A percentile compares a stretch with the other conserved stretches of the same genome.
These are phyloP conservation scores for Aspergillus kassunensis DNA, from an alignment of 495 filamentous ascomycete species.

Conservation along the genomic window DNA sequence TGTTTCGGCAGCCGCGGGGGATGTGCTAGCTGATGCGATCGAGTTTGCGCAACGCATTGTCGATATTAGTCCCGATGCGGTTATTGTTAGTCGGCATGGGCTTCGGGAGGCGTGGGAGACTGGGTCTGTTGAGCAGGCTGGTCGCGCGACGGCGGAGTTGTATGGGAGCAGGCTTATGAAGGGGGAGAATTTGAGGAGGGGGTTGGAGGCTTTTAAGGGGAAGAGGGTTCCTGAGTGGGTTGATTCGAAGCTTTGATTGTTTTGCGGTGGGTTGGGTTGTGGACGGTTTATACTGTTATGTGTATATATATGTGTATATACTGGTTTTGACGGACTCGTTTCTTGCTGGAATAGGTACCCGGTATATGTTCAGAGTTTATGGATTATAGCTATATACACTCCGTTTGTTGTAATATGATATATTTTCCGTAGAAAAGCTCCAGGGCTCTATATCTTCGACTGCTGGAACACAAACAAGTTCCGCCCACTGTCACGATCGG, in stretches of 20 bases:
- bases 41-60: slow-evolving; percentile 22
- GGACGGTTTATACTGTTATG: slow-evolving; percentile 19
- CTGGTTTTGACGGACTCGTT: no score
- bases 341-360: no score
- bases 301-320: slow-evolving; percentile 23
- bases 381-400: no score
- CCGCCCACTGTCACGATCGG: slow-evolving; percentile 22
- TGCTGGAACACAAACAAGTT: slow-evolving; percentile 39
- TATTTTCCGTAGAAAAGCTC: no score
- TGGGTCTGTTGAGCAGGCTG: slow-evolving; percentile 56
- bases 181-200: slow-evolving; percentile 73
- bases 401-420: no score
- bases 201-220: slow-evolving; percentile 69
- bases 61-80: slow-evolving; percentile 57
- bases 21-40: slow-evolving; percentile 32
- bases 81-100: slow-evolving; percentile 62
- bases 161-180: slow-evolving; percentile 51
- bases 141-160: slow-evolving; percentile 48
- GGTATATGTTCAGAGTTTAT: no score
- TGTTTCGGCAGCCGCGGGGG: slow-evolving; percentile 49
- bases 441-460: slow-evolving; percentile 13
- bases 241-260: slow-evolving; percentile 12
- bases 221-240: slow-evolving; percentile 66
- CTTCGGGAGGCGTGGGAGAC: slow-evolving; percentile 64
- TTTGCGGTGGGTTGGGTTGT: neutral